Evolutionary conservation across 1,139 yeast species (phyloP).

Genomic region (Zygoascus hellenicus): DNA sequence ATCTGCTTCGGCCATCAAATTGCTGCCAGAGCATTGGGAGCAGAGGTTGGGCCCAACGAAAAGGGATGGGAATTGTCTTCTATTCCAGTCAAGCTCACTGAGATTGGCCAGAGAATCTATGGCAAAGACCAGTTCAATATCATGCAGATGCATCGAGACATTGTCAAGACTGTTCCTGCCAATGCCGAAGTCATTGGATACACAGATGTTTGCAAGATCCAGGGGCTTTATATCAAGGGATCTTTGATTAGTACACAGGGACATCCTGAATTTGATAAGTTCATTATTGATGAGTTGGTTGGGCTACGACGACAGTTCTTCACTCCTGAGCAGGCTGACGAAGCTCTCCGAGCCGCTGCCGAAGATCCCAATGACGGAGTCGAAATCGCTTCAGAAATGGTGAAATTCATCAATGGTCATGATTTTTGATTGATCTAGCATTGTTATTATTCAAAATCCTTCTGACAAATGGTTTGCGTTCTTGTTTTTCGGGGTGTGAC

Average conservation of each 20-base stretch:
- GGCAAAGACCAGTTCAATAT: constrained; percentile 36
- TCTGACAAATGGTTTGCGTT: no score
- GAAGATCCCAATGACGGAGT: constrained; percentile 29
- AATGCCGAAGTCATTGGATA: constrained; percentile 37
- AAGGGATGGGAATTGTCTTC: constrained; percentile 74
- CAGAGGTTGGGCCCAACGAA: constrained; percentile 50
- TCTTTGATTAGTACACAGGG: constrained; percentile 71
- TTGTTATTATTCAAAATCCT: not conserved
- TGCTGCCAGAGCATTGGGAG: constrained; percentile 59
- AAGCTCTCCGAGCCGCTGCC: constrained; percentile 21
- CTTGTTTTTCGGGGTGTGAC: no score
- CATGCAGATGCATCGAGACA: constrained; percentile 67
- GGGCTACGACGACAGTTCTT: constrained; percentile 21
- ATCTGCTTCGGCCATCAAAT: constrained; percentile 89
- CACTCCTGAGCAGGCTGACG: constrained; percentile 21
- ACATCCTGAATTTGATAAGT: constrained; percentile 72
- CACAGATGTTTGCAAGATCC: constrained; percentile 51
- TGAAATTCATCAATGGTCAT: constrained; percentile 26
- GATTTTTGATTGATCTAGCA: not conserved
- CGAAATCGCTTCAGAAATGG: constrained; percentile 29
- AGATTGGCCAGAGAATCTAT: constrained; percentile 33
- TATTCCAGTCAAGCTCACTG: constrained; percentile 46
- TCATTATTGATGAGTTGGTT: constrained; percentile 30
- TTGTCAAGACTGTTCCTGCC: constrained; percentile 47
- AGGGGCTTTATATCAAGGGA: constrained; percentile 51